These are phyloP conservation scores for Wilcoxina mikolae DNA, from an alignment of 495 filamentous ascomycete species.

Conservation along the genomic window DNA sequence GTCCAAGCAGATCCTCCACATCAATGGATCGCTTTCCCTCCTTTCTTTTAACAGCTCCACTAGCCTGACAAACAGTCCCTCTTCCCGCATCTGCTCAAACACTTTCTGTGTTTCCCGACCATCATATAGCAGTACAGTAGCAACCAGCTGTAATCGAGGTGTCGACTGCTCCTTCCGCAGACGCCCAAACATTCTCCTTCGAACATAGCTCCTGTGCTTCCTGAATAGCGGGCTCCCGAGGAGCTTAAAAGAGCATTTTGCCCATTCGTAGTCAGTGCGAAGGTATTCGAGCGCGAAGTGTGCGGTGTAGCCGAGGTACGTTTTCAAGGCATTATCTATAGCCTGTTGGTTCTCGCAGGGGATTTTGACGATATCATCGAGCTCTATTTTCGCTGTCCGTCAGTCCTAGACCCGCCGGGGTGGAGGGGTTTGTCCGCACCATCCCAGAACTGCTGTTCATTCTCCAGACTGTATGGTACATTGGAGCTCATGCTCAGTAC, in stretches of 20 bases:
- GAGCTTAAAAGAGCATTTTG: constrained; percentile 68
- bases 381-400: constrained; percentile 39
- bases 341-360: constrained; percentile 57
- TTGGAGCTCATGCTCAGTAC: too few species aligned
- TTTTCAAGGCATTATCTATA: constrained; percentile 76
- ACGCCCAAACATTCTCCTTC: constrained; percentile 82
- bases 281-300: constrained; percentile 44
- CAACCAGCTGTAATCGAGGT: constrained; percentile 59
- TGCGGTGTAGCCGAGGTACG: constrained; percentile 58
- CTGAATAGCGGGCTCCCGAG: constrained; percentile 60
- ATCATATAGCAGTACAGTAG: constrained; percentile 80
- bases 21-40: constrained; percentile 46
- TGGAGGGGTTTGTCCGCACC: constrained; percentile 45
- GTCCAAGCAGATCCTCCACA: constrained; percentile 73
- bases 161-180: constrained; percentile 60
- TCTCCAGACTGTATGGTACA: constrained; percentile 42
- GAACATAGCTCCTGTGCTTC: constrained; percentile 68
- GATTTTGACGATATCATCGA: constrained; percentile 62
- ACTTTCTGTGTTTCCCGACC: constrained; percentile 62
- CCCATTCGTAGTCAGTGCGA: constrained; percentile 69
- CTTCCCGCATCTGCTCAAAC: constrained; percentile 73
- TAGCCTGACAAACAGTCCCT: constrained; percentile 68
- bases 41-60: constrained; percentile 62
- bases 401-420: constrained; percentile 5
- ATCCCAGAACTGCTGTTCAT: constrained; percentile 85